phyloP scores from a whole-genome alignment of 2,329 filamentous ascomycete genomes.

The Fusarium sp. region DNA sequence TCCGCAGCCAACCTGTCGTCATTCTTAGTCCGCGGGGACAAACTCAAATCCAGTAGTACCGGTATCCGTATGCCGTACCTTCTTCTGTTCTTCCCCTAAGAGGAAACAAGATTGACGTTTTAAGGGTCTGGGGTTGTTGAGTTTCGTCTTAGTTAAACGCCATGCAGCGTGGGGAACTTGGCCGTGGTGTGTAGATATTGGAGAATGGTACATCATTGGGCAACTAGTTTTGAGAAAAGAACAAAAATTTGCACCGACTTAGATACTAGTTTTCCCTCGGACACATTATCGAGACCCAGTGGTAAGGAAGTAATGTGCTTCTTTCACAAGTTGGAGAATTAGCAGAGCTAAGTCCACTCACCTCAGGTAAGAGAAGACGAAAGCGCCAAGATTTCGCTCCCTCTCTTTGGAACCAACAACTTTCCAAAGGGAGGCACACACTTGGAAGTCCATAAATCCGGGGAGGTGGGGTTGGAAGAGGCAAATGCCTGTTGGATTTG shows the following conservation, averaged over 20 bases:
- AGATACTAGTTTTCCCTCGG: not conserved
- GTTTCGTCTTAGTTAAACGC: conserved; percentile 32
- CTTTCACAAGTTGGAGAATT: not conserved
- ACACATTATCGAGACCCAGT: not conserved
- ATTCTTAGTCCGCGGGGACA: conserved; percentile 16
- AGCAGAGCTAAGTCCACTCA: not conserved
- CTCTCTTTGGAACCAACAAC: not conserved
- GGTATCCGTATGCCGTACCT: not conserved
- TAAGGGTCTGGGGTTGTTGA: conserved; percentile 10
- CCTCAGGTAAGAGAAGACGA: not conserved
- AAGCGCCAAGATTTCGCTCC: no score
- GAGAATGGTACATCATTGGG: conserved; percentile 28
- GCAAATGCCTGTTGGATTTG: not conserved
- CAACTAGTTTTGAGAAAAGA: not conserved
- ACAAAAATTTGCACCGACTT: not conserved
- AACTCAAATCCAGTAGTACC: not conserved
- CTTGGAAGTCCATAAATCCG: conserved; percentile 11
- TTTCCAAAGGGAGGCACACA: not conserved
- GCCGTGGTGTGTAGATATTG: conserved; percentile 1
- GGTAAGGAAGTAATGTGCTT: not conserved
- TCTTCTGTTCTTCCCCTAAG: conserved; percentile 4
- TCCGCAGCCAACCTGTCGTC: conserved; percentile 22
- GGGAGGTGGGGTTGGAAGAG: conserved; percentile 20
- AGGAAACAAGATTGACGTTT: conserved; percentile 27
- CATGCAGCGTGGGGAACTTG: conserved; percentile 37